Percentiles rank a stretch among this genome's conserved stretches.
phyloP scores from a whole-genome alignment of 495 filamentous ascomycete genomes.

The Cercophora sp. region DNA sequence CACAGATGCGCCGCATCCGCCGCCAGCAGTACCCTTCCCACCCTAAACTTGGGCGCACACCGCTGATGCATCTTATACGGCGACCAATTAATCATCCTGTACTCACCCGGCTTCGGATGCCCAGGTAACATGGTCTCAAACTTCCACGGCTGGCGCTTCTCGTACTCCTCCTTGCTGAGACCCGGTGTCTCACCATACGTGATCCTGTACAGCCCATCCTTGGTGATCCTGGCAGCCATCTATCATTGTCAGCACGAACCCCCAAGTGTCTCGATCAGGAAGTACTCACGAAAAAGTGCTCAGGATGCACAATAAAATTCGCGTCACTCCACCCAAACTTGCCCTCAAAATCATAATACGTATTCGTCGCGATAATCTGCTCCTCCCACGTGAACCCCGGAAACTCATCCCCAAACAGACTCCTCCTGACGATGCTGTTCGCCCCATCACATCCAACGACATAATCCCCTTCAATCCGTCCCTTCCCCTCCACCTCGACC shows the following conservation, averaged over 20 bases:
- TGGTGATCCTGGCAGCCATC: conserved; percentile 57
- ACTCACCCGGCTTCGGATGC: conserved; percentile 53
- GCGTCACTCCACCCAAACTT: conserved; percentile 53
- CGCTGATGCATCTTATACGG: conserved; percentile 62
- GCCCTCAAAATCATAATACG: conserved; percentile 52
- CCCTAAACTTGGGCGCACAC: conserved; percentile 52
- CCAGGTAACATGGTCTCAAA: conserved; percentile 57
- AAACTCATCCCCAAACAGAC: conserved; percentile 56
- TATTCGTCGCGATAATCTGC: conserved; percentile 61
- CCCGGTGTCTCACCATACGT: conserved; percentile 54
- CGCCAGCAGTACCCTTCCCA: conserved; percentile 53
- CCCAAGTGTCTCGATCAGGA: neutral
- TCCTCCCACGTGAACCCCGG: conserved; percentile 56
- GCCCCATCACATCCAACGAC: conserved; percentile 59
- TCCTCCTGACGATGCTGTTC: conserved; percentile 49
- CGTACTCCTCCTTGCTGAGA: conserved; percentile 50
- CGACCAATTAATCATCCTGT: conserved; percentile 50
- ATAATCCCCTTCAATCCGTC: conserved; percentile 50
- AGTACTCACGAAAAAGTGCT: conserved; percentile 47
- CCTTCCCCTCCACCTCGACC: conserved; percentile 42
- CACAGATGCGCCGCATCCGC: conserved; percentile 60
- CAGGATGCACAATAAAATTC: conserved; percentile 58
- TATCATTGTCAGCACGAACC: conserved; percentile 13
- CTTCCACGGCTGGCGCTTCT: conserved; percentile 47
- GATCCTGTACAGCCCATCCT: conserved; percentile 56